Evolutionary conservation across 257 asterid genomes (phyloP), one percentile per base, ranked within the genome.

Genomic region (Primulina tabacum): DNA sequence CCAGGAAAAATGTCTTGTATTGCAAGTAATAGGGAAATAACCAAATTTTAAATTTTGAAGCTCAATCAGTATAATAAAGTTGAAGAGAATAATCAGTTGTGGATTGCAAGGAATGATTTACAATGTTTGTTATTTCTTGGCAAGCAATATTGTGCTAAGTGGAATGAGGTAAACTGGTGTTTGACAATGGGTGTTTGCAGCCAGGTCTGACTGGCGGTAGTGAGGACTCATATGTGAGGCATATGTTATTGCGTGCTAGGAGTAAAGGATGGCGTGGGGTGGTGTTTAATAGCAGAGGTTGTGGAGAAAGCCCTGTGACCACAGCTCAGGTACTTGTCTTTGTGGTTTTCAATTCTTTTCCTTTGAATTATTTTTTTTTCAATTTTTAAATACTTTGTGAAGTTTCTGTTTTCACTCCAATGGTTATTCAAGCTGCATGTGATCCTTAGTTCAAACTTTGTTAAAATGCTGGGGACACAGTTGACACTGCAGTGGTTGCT

Each of bases 121-220:
- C 55, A 47, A 1, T 47, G 18, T 14, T 12, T 47, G 7, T 47
- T 47, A 12, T 47, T 10, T 47, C 55, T 47, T 4, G 18, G 6
- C 18, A 47, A 12, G 55, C 55, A 12, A 12, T 47, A 47, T 47
- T 2, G n/a, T 47, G 55, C 12, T 43, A 20, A 20, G 8, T 43
- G n/a, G 65, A 60, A 61, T 30, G 50, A 64, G 30, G 62, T 70
- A 47, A 59, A 16, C 20, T 5, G 71, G 34, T 58, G 58, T 62
- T 35, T 76, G 63, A 69, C 56, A 12, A 69, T 70, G 71, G 18
- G n/a, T 65, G 69, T 67, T 78, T 85, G 81, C 97, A 92, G 97
- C 99, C 99, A 73, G 99, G 99, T 76, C 73, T 93, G 57, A 90
- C 96, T n/a, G 99, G 99, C 69, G 99, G 99, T 53, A 93, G 99